Conservation (phyloP, 2,329 filamentous ascomycete species). For the Elsinoe australis region DNA sequence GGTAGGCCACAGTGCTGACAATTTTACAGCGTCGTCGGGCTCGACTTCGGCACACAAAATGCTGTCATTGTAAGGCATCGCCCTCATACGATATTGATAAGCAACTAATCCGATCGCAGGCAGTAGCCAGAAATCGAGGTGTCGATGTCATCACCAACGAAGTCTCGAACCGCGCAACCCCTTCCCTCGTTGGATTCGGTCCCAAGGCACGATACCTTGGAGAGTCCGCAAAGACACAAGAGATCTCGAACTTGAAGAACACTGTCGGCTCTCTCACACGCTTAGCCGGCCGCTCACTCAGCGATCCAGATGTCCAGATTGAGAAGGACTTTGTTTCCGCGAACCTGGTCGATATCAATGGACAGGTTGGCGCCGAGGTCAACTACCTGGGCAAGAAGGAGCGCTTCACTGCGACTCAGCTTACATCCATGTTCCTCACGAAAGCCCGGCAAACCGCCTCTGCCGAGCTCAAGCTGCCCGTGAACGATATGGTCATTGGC, state of each 20-base stretch:
- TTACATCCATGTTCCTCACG: constrained; percentile 90
- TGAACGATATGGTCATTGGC: constrained; percentile 87
- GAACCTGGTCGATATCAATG: constrained; percentile 78
- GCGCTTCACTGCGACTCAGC: constrained; percentile 87
- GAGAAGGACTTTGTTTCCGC: constrained; percentile 90
- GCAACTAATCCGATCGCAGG: constrained; percentile 33
- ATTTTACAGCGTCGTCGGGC: constrained; percentile 49
- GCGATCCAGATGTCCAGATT: constrained; percentile 84
- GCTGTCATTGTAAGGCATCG: constrained; percentile 60
- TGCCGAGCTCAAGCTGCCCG: constrained; percentile 79
- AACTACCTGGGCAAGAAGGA: constrained; percentile 91
- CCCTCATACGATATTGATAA: background rate
- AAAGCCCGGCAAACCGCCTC: constrained; percentile 87
- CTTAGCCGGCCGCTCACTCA: constrained; percentile 76
- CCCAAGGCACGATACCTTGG: constrained; percentile 90
- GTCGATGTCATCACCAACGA: constrained; percentile 99
- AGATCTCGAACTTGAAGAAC: constrained; percentile 99
- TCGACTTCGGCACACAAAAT: constrained; percentile 94
- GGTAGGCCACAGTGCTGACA: constrained; percentile 12
- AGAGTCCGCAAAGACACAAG: constrained; percentile 94
- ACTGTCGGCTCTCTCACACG: constrained; percentile 90
- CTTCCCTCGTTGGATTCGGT: constrained; percentile 93
- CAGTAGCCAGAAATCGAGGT: constrained; percentile 94
- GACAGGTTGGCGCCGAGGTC: constrained; percentile 91
- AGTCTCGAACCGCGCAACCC: constrained; percentile 95